Evolutionary conservation across 495 filamentous ascomycete species (phyloP), one percentile per base, ranked within the genome.

Genomic region (Aspergillus haitiensis): DNA sequence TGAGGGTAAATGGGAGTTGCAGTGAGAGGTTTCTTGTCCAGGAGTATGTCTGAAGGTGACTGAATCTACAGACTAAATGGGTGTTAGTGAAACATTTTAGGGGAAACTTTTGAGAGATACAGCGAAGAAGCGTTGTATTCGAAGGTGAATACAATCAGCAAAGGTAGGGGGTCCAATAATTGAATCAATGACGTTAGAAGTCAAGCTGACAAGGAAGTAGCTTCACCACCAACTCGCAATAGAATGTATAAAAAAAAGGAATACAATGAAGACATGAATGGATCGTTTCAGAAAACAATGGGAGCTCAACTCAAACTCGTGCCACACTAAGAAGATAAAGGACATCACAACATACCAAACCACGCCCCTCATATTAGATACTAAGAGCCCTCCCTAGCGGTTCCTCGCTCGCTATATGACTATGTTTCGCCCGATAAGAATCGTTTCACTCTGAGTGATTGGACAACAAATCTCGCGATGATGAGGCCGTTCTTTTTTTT

Each of bases 331-430:
- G 48, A 52, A 55, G 39, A 18, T 40, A 52, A 54, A 27, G 47
- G 56, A 40, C 18, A 54, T 55, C 56, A 56, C 37, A 60, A 67
- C 64, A 48, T 67, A 67, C 64, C 61, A 64, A 52, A 42, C 46
- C 44, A 58, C 57, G 52, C 61, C 62, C 58, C 62, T 64, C 58
- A 62, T 67, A 57, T 50, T 64, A 54, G n/a, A 37, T 54, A 32
- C 36, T 53, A 35, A 51, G 32, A 42, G 13, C 52, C 31, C 56
- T 58, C 53, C 39, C 57, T 27, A 58, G 16, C 18, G 15, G 16
- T 50, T 55, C 13, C 54, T 46, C 15, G 15, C 16, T 55, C 36
- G 3, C 55, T 46, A 36, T 46, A n/a, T 16, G 9, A 34, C 37
- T 33, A 15, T 16, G 6, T 27, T 21, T 46, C 49, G 33, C 39